A percentile compares a stretch with the other conserved stretches of the same genome.
Evolutionary conservation across 148 eudicot species (phyloP).

Genomic region (Chenopodium quinoa): DNA sequence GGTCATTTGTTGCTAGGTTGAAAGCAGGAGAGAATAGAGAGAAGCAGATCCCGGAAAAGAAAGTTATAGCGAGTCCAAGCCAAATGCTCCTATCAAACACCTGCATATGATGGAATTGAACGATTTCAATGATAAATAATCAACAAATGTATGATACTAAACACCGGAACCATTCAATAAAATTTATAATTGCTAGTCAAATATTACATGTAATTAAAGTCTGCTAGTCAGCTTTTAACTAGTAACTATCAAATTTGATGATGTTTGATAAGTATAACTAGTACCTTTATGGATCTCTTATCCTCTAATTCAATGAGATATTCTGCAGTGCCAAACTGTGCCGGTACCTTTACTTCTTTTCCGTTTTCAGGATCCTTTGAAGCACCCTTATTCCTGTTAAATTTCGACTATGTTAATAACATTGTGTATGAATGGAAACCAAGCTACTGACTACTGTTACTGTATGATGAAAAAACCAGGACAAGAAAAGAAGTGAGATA

Average conservation of each 20-base stretch:
- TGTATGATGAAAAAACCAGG: no score
- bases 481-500: slow-evolving; percentile 9
- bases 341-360: slow-evolving; percentile 35
- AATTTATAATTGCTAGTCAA: no score
- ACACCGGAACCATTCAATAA: no score
- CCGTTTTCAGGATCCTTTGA: slow-evolving; percentile 42
- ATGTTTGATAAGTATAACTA: not conserved
- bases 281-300: slow-evolving; percentile 74
- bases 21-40: slow-evolving; percentile 84
- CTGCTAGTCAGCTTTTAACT: no score
- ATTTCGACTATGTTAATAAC: no score
- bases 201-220: no score
- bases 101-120: slow-evolving; percentile 27
- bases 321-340: slow-evolving; percentile 58
- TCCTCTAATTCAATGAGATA: slow-evolving; percentile 76
- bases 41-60: slow-evolving; percentile 65
- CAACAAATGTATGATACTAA: no score
- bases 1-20: slow-evolving; percentile 87
- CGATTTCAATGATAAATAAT: no score
- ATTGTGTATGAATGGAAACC: slow-evolving; percentile 13
- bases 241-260: no score
- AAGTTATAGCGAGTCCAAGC: slow-evolving; percentile 59
- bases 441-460: no score
- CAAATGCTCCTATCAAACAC: slow-evolving; percentile 58
- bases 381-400: no score